phyloP scores from a whole-genome alignment of 768 basidiomycete species.

The Psilocybe tampanensis region DNA sequence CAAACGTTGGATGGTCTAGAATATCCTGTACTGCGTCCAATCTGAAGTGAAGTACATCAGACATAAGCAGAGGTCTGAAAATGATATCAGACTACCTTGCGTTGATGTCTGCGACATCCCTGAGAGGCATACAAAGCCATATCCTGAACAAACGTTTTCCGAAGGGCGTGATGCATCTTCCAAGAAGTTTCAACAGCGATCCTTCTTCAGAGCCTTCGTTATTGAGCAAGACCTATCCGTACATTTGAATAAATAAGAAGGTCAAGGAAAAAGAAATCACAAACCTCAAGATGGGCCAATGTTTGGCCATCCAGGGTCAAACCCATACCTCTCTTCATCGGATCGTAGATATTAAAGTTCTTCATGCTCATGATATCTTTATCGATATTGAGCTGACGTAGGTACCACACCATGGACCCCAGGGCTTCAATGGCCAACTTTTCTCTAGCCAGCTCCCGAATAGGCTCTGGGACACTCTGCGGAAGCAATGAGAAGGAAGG shows the following conservation, averaged over 20 bases:
- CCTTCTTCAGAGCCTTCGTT: conserved; percentile 94
- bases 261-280: conserved; percentile 3
- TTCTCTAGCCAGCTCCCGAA: conserved; percentile 70
- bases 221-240: conserved; percentile 74
- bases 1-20: conserved; percentile 77
- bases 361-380: conserved; percentile 93
- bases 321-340: conserved; percentile 87
- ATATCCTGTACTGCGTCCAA: conserved; percentile 95
- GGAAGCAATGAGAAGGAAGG: conserved; percentile 44
- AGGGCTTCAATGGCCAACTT: conserved; percentile 78
- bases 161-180: conserved; percentile 88
- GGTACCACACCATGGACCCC: conserved; percentile 90
- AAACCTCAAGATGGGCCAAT: conserved; percentile 90
- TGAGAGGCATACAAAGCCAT: conserved; percentile 94
- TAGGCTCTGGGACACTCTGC: conserved; percentile 63
- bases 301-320: conserved; percentile 93
- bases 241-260: background rate
- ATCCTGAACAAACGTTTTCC: conserved; percentile 96
- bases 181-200: conserved; percentile 79
- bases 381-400: conserved; percentile 93
- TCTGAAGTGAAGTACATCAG: conserved; percentile 38
- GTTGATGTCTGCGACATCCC: conserved; percentile 83
- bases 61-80: background rate
- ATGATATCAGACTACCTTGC: conserved; percentile 58
- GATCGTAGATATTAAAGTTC: conserved; percentile 98